Conservation (phyloP, 2,329 filamentous ascomycete species). For the Curvularia hawaiiensis region DNA sequence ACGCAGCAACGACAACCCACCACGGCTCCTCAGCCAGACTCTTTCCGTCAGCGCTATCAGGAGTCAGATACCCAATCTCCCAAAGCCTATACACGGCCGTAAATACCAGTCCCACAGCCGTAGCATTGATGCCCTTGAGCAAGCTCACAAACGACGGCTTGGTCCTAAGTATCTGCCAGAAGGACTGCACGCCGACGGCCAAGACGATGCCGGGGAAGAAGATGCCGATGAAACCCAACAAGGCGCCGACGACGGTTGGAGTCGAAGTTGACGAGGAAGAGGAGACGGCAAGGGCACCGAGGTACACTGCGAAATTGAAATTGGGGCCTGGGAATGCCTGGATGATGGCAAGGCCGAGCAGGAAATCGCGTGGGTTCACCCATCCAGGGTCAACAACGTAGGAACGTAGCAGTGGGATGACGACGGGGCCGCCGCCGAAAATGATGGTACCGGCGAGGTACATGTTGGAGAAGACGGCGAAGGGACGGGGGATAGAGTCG, state of each 20-base stretch:
- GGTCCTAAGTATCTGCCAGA: constrained; percentile 48
- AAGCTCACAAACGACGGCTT: constrained; percentile 42
- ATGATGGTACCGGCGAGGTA: constrained; percentile 72
- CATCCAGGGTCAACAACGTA: constrained; percentile 69
- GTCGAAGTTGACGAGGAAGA: constrained; percentile 18
- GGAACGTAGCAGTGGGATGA: constrained; percentile 51
- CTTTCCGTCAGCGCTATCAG: constrained; percentile 41
- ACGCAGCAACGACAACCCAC: constrained; percentile 53
- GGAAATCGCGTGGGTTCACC: constrained; percentile 72
- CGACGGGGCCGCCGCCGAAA: constrained; percentile 54
- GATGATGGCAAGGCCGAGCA: constrained; percentile 73
- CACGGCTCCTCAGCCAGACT: constrained; percentile 49
- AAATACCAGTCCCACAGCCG: constrained; percentile 51
- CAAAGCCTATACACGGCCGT: constrained; percentile 53
- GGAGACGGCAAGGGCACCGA: constrained; percentile 48
- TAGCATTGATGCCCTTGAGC: constrained; percentile 50
- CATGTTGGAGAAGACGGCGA: constrained; percentile 72
- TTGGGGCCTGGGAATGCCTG: constrained; percentile 72
- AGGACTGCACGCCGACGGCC: constrained; percentile 43
- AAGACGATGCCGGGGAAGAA: constrained; percentile 50
- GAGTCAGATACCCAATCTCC: constrained; percentile 52
- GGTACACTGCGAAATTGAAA: constrained; percentile 58
- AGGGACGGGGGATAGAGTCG: constrained; percentile 51
- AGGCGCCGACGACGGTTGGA: constrained; percentile 42
- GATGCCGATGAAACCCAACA: constrained; percentile 49